A percentile compares a stretch with the other conserved stretches of the same genome.
Conservation (phyloP, 2,329 filamentous ascomycete genomes). For the Pyricularia grisea region DNA sequence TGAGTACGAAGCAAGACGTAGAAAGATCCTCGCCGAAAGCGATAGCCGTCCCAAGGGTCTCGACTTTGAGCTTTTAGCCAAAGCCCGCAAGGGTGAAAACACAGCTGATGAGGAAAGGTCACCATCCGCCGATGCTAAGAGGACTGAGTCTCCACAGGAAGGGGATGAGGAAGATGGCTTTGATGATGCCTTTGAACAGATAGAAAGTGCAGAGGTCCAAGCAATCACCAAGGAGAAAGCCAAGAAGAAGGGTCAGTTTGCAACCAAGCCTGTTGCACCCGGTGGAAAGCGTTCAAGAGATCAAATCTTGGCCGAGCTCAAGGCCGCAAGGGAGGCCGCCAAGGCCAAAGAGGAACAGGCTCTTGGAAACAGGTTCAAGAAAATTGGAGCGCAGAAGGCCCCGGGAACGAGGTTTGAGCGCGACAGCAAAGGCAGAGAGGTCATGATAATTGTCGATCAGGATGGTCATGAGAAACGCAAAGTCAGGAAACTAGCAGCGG, state of each 20-base stretch:
- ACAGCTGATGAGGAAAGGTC: constrained; percentile 44
- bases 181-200: constrained; percentile 57
- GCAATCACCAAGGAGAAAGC: constrained; percentile 39
- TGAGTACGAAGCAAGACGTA: constrained; percentile 47
- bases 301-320: constrained; percentile 59
- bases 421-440: constrained; percentile 51
- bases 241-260: constrained; percentile 53
- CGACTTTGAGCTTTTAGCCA: constrained; percentile 71
- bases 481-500: constrained; percentile 42
- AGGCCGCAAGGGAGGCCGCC: constrained; percentile 51
- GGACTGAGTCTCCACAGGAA: constrained; percentile 17
- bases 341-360: constrained; percentile 41
- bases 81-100: constrained; percentile 38
- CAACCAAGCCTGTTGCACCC: constrained; percentile 38
- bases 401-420: constrained; percentile 49
- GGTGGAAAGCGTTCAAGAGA: constrained; percentile 55
- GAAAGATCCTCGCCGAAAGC: constrained; percentile 62
- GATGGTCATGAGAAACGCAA: constrained; percentile 59
- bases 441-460: constrained; percentile 57
- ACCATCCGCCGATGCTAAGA: constrained; percentile 17
- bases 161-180: constrained; percentile 30
- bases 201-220: constrained; percentile 46
- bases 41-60: constrained; percentile 89
- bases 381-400: constrained; percentile 47
- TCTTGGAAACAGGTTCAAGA: constrained; percentile 53